Evolutionary conservation across 164 flowering plant species (phyloP), one percentile per base, ranked within the genome.

Genomic region (Chloranthus sessilifolius): DNA sequence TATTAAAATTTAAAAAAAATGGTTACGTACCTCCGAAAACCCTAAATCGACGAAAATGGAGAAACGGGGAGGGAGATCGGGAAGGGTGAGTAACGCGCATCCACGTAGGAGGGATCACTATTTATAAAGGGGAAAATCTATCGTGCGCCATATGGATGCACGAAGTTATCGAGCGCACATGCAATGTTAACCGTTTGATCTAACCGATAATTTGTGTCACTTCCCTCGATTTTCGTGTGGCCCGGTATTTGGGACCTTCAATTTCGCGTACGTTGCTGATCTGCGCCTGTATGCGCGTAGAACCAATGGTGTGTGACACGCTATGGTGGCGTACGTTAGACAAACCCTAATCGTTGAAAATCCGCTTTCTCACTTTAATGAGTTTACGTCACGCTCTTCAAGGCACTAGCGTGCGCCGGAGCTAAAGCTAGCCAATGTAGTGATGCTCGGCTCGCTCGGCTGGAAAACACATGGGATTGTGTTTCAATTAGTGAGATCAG

Each of bases 41-140:
- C n/a, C n/a, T 52, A 38, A 24, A 17, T 9, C 12, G n/a, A 17
- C 25, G 15, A 3, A 16, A 15, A 39, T 27, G 5, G 29, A 44
- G 39, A 11, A 14, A 35, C 45, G 16, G 60, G 53, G 36, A 47
- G 43, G 38, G 48, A 26, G 58, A 54, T 9, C 38, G 23, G 40
- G 58, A 49, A 20, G 49, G 43, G 57, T 61, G 74, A 63, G 71
- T 29, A 63, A 39, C 23, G 74, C 74, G 73, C 77, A 66, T 63
- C 66, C 56, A 29, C 34, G 64, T 71, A 66, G 64, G 56, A 72
- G 29, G 47, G 71, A 39, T 59, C 53, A 56, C 55, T 45, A 47
- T 68, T 59, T 44, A 47, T 37, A 14, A 15, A 10, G 52, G 23
- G 21, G 26, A 3, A 5, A 6, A 28, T 61, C 74, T 74, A 74